Conservation (phyloP, 2,329 filamentous ascomycete species). For the Ophiosphaerella herpotricha region DNA sequence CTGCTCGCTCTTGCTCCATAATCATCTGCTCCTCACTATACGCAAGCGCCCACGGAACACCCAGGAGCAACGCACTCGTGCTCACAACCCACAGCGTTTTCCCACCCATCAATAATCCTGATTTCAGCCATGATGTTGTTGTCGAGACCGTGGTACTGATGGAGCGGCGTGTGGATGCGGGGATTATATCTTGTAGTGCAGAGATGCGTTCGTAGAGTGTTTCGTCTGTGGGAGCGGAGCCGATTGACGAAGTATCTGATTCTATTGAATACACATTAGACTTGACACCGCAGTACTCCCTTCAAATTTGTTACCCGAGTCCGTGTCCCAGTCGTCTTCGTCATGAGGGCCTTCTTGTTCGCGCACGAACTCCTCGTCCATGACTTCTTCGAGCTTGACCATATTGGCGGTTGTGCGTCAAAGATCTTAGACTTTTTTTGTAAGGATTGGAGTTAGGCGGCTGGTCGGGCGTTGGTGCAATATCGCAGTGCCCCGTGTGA, state of each 20-base stretch:
- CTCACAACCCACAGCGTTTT: slow-evolving; percentile 90
- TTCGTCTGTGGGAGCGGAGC: slow-evolving; percentile 49
- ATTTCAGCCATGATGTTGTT: slow-evolving; percentile 62
- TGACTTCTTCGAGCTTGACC: slow-evolving; percentile 96
- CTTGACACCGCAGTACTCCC: slow-evolving; percentile 45
- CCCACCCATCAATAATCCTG: slow-evolving; percentile 71
- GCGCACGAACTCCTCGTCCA: slow-evolving; percentile 90
- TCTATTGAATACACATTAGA: slow-evolving; percentile 59
- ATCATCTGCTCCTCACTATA: slow-evolving; percentile 96
- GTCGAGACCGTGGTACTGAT: slow-evolving; percentile 51
- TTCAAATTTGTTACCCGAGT: slow-evolving; percentile 71
- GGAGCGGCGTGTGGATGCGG: slow-evolving; percentile 73
- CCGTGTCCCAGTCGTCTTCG: slow-evolving; percentile 87
- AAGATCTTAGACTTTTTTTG: too few species aligned
- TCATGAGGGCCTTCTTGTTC: slow-evolving; percentile 70
- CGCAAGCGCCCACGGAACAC: slow-evolving; percentile 90
- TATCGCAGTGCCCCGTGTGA: not conserved
- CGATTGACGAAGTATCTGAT: slow-evolving; percentile 72
- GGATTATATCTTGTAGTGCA: slow-evolving; percentile 78
- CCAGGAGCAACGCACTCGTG: slow-evolving; percentile 85
- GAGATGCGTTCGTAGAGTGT: slow-evolving; percentile 67
- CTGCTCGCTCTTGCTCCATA: slow-evolving; percentile 96
- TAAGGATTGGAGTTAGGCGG: not conserved
- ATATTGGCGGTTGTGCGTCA: slow-evolving; percentile 59
- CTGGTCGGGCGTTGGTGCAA: not conserved